Conservation (phyloP, 768 basidiomycete genomes). For the Omphalotus guepiniiformis region DNA sequence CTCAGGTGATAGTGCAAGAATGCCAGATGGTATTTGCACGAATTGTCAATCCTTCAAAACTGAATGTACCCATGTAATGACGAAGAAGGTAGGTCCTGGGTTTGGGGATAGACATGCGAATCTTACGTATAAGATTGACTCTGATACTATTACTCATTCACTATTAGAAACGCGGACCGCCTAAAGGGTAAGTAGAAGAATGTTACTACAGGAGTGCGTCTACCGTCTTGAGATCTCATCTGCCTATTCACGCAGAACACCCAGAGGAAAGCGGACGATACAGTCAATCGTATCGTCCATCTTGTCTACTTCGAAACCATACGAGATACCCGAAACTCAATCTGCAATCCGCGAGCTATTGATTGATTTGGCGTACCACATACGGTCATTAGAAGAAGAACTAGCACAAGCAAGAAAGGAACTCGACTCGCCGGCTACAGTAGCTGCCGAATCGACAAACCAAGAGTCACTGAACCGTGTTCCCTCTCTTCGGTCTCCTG, state of each 20-base stretch:
- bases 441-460: background rate
- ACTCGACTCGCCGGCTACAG: background rate
- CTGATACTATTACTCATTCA: background rate
- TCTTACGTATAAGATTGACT: background rate
- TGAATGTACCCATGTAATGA: slow-evolving; percentile 34
- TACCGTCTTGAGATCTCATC: slow-evolving; percentile 8
- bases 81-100: slow-evolving; percentile 30
- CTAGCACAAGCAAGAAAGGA: too few species aligned
- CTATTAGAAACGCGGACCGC: slow-evolving; percentile 37
- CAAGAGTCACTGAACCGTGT: background rate
- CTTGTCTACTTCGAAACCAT: background rate
- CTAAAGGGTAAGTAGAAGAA: slow-evolving; percentile 25
- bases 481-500: background rate
- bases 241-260: slow-evolving; percentile 17
- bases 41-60: slow-evolving; percentile 31
- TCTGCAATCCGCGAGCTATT: background rate
- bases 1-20: slow-evolving; percentile 39
- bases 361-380: background rate
- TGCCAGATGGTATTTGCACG: slow-evolving; percentile 31
- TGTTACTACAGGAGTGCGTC: slow-evolving; percentile 14
- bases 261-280: slow-evolving; percentile 21
- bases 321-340: background rate
- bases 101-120: background rate
- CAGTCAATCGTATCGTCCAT: background rate
- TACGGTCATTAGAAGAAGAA: background rate